Percentiles rank a stretch among this genome's conserved stretches.
Conservation (phyloP, 129 eudicot species). For the Ambrosia trifida region DNA sequence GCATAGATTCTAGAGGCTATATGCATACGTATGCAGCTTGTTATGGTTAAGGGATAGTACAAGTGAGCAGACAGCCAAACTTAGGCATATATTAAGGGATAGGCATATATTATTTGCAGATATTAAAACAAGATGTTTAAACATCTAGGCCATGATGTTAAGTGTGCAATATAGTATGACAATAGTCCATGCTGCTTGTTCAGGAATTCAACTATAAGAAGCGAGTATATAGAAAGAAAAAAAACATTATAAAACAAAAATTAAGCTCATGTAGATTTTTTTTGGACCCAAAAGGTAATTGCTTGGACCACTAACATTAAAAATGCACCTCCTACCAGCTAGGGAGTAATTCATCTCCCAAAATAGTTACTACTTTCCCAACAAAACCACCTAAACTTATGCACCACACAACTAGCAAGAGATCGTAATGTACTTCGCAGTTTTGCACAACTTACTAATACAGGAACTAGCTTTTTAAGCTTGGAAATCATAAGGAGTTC, state of each 20-base stretch:
- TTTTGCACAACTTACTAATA: slow-evolving; percentile 5
- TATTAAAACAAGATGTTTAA: slow-evolving; percentile 5
- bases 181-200: slow-evolving; percentile 5
- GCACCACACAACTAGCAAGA: slow-evolving; percentile 1
- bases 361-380: background rate
- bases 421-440: background rate
- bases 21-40: background rate
- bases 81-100: background rate
- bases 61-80: background rate
- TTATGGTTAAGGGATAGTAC: background rate
- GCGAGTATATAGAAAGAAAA: background rate
- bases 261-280: background rate
- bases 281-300: background rate
- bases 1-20: slow-evolving; percentile 7
- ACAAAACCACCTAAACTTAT: slow-evolving; percentile 7
- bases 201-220: slow-evolving; percentile 7
- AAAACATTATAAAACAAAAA: background rate
- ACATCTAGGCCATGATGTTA: slow-evolving; percentile 4
- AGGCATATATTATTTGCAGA: background rate
- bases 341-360: background rate
- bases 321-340: background rate
- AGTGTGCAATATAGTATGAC: slow-evolving; percentile 4
- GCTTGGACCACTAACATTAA: background rate
- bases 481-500: slow-evolving; percentile 7
- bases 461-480: background rate